Evolutionary conservation across 768 basidiomycete genomes (phyloP), one percentile per base, ranked within the genome.

Genomic region (Rhizopogon vesiculosus): DNA sequence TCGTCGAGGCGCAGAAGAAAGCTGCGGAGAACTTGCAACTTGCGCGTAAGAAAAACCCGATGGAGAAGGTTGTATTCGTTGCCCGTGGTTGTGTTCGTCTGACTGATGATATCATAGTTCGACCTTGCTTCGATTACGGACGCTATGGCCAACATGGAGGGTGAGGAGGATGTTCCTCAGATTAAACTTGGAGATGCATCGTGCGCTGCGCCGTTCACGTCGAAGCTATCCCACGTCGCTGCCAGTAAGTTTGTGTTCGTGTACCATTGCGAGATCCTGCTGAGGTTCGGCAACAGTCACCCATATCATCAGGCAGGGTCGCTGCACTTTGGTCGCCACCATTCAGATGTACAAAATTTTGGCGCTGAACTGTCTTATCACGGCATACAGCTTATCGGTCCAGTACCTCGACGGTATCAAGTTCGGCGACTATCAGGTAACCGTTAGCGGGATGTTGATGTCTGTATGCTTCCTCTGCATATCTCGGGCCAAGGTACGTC

Each of bases 271-370:
- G 18, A 6, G 16, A 5, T 22, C 42, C 2, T 50, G 42, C 59
- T 59, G 28, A 55, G 38, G 6, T 33, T 41, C 5, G 25, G 42
- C 7, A 54, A 19, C 59, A 95, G 93, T 99, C 64, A 89, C 91
- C 18, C 94, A 96, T 67, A 98, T 99, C 69, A 97, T 99, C 62
- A 86, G 97, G 18, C 97, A 98, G 73, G 97, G 97, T 22, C 91
- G 97, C 29, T 98, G 97, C 76, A 99, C 97, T 1, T 84, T 99
- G 16, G 97, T 98, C 44, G 97, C 97, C 2, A 99, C 97, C 3
- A 89, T 96, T 53, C 97, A 99, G 74, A 99, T 99, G 97, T 99
- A 98, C 84, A 97, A 98, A 77, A 99, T 99, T 62, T 78, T 99
- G 39, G 97, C 96, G 1, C 75, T 99, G 54, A 99, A 98, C 68